Conservation (phyloP, 768 basidiomycete genomes). For the Nidula microcarpa region DNA sequence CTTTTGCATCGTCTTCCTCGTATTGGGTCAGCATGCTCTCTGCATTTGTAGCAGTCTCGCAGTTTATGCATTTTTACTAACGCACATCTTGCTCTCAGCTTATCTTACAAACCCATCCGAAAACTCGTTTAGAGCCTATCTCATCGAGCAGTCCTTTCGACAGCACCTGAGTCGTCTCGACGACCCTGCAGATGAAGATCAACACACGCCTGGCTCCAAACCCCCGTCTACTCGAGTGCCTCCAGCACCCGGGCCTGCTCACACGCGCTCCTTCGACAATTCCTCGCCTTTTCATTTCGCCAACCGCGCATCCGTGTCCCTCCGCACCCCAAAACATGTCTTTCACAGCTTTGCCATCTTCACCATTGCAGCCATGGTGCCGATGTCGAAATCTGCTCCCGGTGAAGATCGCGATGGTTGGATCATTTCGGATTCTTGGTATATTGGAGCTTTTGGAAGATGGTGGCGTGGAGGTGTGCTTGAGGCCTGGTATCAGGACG, state of each 20-base stretch:
- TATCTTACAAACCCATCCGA: slow-evolving; percentile 95
- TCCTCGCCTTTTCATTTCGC: slow-evolving; percentile 76
- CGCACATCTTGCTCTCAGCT: slow-evolving; percentile 45
- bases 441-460: slow-evolving; percentile 84
- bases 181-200: slow-evolving; percentile 52
- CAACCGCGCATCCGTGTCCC: slow-evolving; percentile 87
- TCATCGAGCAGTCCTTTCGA: slow-evolving; percentile 97
- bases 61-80: slow-evolving; percentile 4
- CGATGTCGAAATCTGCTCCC: slow-evolving; percentile 39
- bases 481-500: slow-evolving; percentile 76
- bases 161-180: slow-evolving; percentile 88
- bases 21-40: slow-evolving; percentile 55
- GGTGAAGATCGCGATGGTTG: slow-evolving; percentile 40
- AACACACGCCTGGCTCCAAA: slow-evolving; percentile 20
- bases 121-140: slow-evolving; percentile 88
- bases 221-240: slow-evolving; percentile 19
- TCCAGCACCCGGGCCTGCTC: slow-evolving; percentile 20
- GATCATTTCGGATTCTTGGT: slow-evolving; percentile 78
- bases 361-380: slow-evolving; percentile 77
- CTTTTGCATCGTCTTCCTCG: slow-evolving; percentile 62
- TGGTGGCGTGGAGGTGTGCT: slow-evolving; percentile 89
- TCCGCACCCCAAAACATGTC: slow-evolving; percentile 87
- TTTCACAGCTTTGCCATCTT: slow-evolving; percentile 87
- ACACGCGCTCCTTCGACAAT: slow-evolving; percentile 27
- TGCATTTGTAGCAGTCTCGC: background rate